A percentile compares a stretch with the other conserved stretches of the same genome.
These are phyloP conservation scores for Huntiella decipiens DNA, from an alignment of 2,329 filamentous ascomycete species.

Conservation along the genomic window DNA sequence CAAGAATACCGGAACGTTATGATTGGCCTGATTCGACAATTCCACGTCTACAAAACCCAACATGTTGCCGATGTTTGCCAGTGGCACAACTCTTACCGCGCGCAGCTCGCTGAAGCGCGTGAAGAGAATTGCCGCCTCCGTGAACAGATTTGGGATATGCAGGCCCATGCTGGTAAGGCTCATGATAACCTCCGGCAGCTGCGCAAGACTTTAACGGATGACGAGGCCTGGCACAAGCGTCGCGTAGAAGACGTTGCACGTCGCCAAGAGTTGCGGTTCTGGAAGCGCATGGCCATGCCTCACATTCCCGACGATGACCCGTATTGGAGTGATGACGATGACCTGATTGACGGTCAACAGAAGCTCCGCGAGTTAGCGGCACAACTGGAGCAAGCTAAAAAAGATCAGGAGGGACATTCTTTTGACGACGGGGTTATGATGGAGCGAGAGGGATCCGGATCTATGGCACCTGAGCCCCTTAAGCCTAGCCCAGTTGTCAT, in stretches of 20 bases:
- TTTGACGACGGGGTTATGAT: conserved; percentile 16
- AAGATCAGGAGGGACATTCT: conserved; percentile 18
- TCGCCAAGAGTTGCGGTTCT: conserved; percentile 42
- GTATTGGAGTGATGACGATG: conserved; percentile 46
- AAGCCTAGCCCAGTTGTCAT: conserved; percentile 6
- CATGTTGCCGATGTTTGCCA: conserved; percentile 41
- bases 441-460: not conserved
- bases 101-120: conserved; percentile 44
- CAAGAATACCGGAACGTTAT: conserved; percentile 39
- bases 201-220: conserved; percentile 35
- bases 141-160: conserved; percentile 49
- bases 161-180: conserved; percentile 36
- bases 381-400: conserved; percentile 19
- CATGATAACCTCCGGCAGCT: conserved; percentile 40
- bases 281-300: conserved; percentile 48
- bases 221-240: conserved; percentile 33
- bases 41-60: conserved; percentile 46
- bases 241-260: conserved; percentile 32
- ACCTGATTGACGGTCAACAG: conserved; percentile 40
- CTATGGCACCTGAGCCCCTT: conserved; percentile 4
- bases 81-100: conserved; percentile 48
- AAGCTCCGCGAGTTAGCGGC: conserved; percentile 32
- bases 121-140: conserved; percentile 43
- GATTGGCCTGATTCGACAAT: conserved; percentile 39
- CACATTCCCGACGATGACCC: conserved; percentile 39